These are phyloP conservation scores for Trichosanthes truncata DNA, from an alignment of 306 rosid genomes.

Conservation along the genomic window DNA sequence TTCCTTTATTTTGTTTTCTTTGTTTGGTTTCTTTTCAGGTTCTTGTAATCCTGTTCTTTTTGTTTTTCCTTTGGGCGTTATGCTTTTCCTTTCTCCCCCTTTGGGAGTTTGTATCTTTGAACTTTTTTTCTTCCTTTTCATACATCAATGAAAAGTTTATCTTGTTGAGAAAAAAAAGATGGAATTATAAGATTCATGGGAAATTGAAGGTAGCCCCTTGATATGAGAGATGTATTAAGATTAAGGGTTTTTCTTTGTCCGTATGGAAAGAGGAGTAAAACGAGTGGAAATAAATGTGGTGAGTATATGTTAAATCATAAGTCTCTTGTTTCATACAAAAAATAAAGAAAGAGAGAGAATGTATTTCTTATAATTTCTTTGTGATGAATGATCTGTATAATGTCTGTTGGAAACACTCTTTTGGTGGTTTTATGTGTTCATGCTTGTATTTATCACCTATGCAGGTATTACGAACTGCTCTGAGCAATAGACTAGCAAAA, in stretches of 20 bases:
- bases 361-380: neutral
- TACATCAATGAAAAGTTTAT: neutral
- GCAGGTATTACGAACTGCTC: slow-evolving; percentile 80
- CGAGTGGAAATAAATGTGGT: neutral
- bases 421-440: neutral
- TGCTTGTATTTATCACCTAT: slow-evolving; percentile 16
- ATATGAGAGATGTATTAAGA: neutral
- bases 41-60: neutral
- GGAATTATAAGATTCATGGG: neutral
- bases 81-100: neutral
- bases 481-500: slow-evolving; percentile 99
- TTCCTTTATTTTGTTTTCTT: neutral
- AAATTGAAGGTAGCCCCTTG: neutral
- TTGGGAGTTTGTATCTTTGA: neutral
- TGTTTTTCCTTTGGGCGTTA: neutral
- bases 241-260: neutral
- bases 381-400: neutral
- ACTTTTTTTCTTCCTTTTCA: neutral
- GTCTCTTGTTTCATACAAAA: neutral
- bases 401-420: neutral
- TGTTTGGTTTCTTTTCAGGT: neutral
- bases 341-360: neutral
- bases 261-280: neutral
- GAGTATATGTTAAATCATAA: neutral
- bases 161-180: neutral